These are phyloP conservation scores for California macrophylla DNA, from an alignment of 441 rosid genomes.

Conservation along the genomic window DNA sequence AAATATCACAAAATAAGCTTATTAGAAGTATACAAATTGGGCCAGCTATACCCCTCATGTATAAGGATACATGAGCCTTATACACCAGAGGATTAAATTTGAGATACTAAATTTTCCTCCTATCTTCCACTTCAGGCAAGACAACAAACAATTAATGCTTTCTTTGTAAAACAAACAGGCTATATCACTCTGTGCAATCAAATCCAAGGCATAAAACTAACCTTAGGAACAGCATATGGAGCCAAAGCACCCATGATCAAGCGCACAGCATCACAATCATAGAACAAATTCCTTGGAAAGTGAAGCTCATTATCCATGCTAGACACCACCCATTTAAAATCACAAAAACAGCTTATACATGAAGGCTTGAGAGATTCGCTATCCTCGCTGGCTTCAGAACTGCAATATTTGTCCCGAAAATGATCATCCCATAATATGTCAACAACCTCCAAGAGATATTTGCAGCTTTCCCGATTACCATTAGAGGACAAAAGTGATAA, in stretches of 20 bases:
- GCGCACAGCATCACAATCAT: conserved; percentile 72
- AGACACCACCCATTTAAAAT: conserved; percentile 65
- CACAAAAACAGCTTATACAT: conserved; percentile 52
- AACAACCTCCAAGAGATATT: conserved; percentile 61
- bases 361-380: conserved; percentile 51
- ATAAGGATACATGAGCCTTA: not conserved
- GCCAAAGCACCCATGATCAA: conserved; percentile 67
- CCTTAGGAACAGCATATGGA: conserved; percentile 89
- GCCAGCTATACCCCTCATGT: conserved; percentile 9
- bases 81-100: not conserved
- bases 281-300: conserved; percentile 59
- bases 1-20: conserved; percentile 9
- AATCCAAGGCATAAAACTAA: conserved; percentile 20
- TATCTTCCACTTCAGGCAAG: not conserved
- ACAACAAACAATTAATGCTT: not conserved
- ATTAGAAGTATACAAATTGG: not conserved
- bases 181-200: not conserved
- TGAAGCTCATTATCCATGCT: conserved; percentile 63
- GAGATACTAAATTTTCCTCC: not conserved
- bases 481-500: conserved; percentile 37
- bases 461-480: conserved; percentile 46
- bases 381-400: conserved; percentile 26
- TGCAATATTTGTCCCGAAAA: conserved; percentile 47
- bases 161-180: not conserved
- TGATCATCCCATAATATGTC: conserved; percentile 67